phyloP scores from a whole-genome alignment of 345 rosid genomes.

The Hypericum perforatum region DNA sequence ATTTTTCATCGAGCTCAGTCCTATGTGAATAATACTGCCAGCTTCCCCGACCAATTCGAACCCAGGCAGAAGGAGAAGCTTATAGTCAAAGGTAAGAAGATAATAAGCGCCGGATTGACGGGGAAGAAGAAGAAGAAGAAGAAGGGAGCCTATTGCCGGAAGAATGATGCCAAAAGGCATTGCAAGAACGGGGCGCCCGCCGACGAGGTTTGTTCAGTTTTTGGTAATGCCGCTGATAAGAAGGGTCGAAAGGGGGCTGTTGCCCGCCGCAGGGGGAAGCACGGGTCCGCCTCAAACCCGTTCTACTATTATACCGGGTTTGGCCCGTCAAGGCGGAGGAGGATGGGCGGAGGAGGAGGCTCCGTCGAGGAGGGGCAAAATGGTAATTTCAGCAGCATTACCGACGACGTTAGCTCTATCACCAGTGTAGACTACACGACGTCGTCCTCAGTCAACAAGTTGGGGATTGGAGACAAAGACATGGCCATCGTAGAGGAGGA shows the following conservation, averaged over 20 bases:
- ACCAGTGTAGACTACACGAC: constrained; percentile 13
- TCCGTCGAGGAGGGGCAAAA: constrained; percentile 10
- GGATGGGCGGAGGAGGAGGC: constrained; percentile 29
- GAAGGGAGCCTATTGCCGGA: too few relatives aligned
- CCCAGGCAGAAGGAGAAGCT: too few relatives aligned
- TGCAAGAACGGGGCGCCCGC: too few relatives aligned
- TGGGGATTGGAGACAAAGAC: constrained; percentile 12
- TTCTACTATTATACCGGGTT: constrained; percentile 94
- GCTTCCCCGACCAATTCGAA: too few relatives aligned
- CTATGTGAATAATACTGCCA: too few relatives aligned
- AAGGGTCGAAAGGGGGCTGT: constrained; percentile 36
- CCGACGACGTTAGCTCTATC: not conserved
- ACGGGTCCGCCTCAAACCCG: constrained; percentile 27
- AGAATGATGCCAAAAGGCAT: too few relatives aligned
- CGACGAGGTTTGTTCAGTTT: too few relatives aligned
- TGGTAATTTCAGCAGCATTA: not conserved
- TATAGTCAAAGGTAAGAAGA: too few relatives aligned
- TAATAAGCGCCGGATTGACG: too few relatives aligned
- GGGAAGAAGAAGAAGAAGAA: too few relatives aligned
- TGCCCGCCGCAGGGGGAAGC: constrained; percentile 23
- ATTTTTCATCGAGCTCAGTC: too few relatives aligned
- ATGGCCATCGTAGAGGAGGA: constrained; percentile 33
- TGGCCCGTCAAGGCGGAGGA: constrained; percentile 79
- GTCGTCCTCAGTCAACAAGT: constrained; percentile 8
- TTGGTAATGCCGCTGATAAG: constrained; percentile 15